phyloP scores from a whole-genome alignment of 805 yeast species.

The Candida saitoana region DNA sequence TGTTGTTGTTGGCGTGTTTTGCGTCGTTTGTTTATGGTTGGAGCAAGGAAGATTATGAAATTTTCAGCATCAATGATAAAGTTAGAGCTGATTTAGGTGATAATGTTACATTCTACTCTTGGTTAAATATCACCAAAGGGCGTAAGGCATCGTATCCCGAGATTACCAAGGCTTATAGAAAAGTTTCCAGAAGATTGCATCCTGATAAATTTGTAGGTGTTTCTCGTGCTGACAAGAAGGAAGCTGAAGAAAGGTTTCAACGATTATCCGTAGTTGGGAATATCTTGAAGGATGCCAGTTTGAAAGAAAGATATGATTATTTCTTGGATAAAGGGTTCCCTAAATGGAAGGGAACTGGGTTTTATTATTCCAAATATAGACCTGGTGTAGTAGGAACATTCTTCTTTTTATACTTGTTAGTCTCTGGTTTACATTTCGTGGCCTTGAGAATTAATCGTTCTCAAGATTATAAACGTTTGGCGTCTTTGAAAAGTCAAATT shows the following conservation, averaged over 20 bases:
- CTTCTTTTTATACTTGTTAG: conserved; percentile 45
- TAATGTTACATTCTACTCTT: conserved; percentile 62
- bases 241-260: conserved; percentile 69
- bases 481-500: conserved; percentile 46
- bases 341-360: conserved; percentile 64
- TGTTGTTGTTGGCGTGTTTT: conserved; percentile 3
- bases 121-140: conserved; percentile 50
- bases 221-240: conserved; percentile 32
- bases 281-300: conserved; percentile 55
- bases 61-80: conserved; percentile 67
- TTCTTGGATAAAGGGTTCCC: conserved; percentile 86
- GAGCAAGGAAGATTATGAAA: conserved; percentile 71
- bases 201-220: conserved; percentile 65
- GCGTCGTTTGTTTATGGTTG: conserved; percentile 36
- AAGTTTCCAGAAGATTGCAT: conserved; percentile 66
- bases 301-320: conserved; percentile 73
- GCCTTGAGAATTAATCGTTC: conserved; percentile 49
- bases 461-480: conserved; percentile 58
- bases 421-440: conserved; percentile 56
- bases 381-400: conserved; percentile 59
- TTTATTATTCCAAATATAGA: conserved; percentile 61
- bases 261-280: conserved; percentile 72
- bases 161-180: conserved; percentile 64
- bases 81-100: conserved; percentile 59
- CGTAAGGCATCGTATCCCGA: conserved; percentile 48